A percentile compares a stretch with the other conserved stretches of the same genome.
Evolutionary conservation across 1,284 basidiomycete genomes (phyloP).

Genomic region (Termitomyces sp.): DNA sequence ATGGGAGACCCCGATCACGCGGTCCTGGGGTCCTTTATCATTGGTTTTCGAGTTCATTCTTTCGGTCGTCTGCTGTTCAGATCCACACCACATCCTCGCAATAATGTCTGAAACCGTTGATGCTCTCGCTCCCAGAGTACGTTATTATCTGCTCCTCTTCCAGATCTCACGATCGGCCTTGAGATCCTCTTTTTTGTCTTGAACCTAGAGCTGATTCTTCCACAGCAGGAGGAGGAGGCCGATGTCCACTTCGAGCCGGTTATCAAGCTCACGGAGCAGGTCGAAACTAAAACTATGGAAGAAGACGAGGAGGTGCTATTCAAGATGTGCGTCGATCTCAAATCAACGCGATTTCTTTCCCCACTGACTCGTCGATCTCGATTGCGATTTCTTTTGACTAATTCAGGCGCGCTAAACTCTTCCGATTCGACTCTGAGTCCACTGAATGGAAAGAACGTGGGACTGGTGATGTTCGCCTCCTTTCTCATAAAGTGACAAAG

Average conservation of each 20-base stretch:
- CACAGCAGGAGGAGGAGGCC: conserved; percentile 77
- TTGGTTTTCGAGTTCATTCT: conserved; percentile 13
- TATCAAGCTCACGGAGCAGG: conserved; percentile 93
- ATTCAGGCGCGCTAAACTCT: conserved; percentile 93
- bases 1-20: conserved; percentile 15
- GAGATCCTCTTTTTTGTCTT: conserved; percentile 14
- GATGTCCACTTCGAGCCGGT: conserved; percentile 96
- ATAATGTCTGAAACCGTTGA: conserved; percentile 61
- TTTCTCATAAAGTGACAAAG: conserved; percentile 84
- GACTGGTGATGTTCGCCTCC: conserved; percentile 87
- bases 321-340: conserved; percentile 79
- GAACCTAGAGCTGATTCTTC: conserved; percentile 12
- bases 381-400: conserved; percentile 17
- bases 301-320: conserved; percentile 92
- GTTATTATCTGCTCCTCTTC: conserved; percentile 23
- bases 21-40: conserved; percentile 18
- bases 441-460: conserved; percentile 98
- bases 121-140: conserved; percentile 66
- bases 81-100: conserved; percentile 24
- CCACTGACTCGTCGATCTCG: conserved; percentile 14
- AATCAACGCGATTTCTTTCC: conserved; percentile 29
- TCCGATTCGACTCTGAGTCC: conserved; percentile 82
- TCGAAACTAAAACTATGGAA: conserved; percentile 93
- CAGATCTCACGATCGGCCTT: conserved; percentile 10
- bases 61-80: conserved; percentile 18